Evolutionary conservation across 2,329 filamentous ascomycete genomes (phyloP).

Genomic region (Ceratocystis albifundus): DNA sequence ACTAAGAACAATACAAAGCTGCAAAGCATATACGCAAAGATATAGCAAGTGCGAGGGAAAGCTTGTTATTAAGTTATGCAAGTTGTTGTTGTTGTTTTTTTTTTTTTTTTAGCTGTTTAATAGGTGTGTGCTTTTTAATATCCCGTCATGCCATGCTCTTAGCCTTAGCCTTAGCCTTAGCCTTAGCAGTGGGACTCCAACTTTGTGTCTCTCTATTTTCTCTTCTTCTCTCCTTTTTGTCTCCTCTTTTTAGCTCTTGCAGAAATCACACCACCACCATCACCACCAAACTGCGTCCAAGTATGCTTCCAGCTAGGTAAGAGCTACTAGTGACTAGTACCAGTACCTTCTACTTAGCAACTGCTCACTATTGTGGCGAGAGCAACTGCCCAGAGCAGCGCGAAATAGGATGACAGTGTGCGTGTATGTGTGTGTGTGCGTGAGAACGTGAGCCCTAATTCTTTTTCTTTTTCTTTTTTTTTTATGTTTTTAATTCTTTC

Average conservation of each 20-base stretch:
- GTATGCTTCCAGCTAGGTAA: too few relatives aligned
- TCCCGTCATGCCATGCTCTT: not conserved
- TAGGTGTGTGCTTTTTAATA: not conserved
- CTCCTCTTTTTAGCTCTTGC: not conserved
- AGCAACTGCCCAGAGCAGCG: not conserved
- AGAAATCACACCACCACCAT: not conserved
- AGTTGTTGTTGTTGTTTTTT: too few relatives aligned
- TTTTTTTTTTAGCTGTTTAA: not conserved
- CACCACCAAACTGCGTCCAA: too few relatives aligned
- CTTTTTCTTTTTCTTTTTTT: not conserved
- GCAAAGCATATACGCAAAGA: not conserved
- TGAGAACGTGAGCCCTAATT: constrained; percentile 6
- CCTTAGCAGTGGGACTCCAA: not conserved
- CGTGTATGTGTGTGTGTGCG: too few relatives aligned
- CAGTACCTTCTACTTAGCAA: too few relatives aligned
- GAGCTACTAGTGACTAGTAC: too few relatives aligned
- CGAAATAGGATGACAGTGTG: not conserved
- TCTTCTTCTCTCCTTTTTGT: not conserved
- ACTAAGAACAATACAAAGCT: not conserved
- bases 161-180: too few relatives aligned
- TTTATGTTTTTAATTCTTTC: not conserved
- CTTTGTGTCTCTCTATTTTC: not conserved
- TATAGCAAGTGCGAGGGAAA: not conserved
- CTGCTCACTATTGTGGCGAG: constrained; percentile 1
- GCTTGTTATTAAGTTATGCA: not conserved